Base-by-base conservation (phyloP, 176 grass and related monocot species). In the Alopecurus myosuroides region DNA sequence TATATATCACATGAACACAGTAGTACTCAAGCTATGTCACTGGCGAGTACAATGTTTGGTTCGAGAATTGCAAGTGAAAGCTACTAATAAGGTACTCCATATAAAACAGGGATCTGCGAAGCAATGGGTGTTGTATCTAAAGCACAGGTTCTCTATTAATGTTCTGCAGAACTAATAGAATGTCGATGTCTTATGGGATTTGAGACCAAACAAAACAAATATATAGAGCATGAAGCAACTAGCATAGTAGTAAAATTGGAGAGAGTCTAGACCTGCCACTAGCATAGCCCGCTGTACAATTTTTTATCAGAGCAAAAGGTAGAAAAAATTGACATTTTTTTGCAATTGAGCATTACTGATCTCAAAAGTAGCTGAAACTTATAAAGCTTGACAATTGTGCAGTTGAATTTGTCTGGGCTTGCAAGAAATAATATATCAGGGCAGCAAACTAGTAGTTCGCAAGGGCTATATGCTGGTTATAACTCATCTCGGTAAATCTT, bases 261-360 rank as follows among this genome's bases (percentile, higher is more conserved):
- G n/a, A n/a, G n/a, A n/a, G n/a, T n/a, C n/a, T n/a, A n/a, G n/a
- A n/a, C n/a, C n/a, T n/a, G n/a, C n/a, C n/a, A n/a, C n/a, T n/a
- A n/a, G n/a, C n/a, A n/a, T n/a, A 98, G 96, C 76, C 85, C 89
- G 18, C 77, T 98, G 33, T 98, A 98, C 67, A 94, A 94, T 74
- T 98, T 94, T 79, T 73, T 94, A 79, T 83, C 30, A 41, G 89
- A 92, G 52, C 83, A 86, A 79, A 98, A 98, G 96, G 96, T 95
- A 90, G 14, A 44, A 75, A 44, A 51, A 33, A 50, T 75, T 75
- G 18, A 58, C 44, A 72, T n/a, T 40, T 77, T 70, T 84, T 34
- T 50, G 46, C 45, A n/a, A 39, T 77, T 77, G n/a, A 63, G 41
- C 30, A 72, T 33, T 56, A 42, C 11, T 48, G 25, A 35, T 78